phyloP scores from a whole-genome alignment of 768 basidiomycete species.

The Termitomyces sp. region DNA sequence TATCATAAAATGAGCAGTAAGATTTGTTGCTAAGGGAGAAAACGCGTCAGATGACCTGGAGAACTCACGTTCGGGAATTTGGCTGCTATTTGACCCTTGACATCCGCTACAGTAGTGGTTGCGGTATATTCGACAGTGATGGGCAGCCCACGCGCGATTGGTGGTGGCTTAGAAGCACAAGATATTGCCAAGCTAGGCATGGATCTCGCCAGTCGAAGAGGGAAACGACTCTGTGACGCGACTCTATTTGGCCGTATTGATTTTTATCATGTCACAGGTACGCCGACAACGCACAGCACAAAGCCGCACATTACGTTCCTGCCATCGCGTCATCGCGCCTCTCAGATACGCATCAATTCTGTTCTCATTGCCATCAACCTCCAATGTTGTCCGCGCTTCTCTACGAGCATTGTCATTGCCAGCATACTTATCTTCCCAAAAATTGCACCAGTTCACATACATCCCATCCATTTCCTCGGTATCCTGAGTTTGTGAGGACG shows the following conservation, averaged over 20 bases:
- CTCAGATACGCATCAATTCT: no score
- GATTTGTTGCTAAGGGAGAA: not conserved
- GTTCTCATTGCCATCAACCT: no score
- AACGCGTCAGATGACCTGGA: not conserved
- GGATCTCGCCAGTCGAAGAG: not conserved
- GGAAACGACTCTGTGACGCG: not conserved
- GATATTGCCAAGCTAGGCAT: constrained; percentile 50
- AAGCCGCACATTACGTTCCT: no score
- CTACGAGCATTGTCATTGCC: no score
- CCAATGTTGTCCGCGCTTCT: no score
- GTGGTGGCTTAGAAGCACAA: constrained; percentile 38
- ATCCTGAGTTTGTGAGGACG: no score
- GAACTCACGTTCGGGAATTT: constrained; percentile 32
- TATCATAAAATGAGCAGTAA: not conserved
- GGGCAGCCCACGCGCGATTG: constrained; percentile 49
- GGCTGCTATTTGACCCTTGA: constrained; percentile 59
- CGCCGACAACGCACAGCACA: no score
- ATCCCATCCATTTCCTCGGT: no score
- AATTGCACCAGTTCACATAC: no score
- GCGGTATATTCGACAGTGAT: constrained; percentile 41
- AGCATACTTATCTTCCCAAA: no score
- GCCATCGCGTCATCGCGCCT: no score
- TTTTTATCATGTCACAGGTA: not conserved
- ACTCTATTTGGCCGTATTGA: constrained; percentile 1
- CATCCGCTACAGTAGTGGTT: constrained; percentile 56